phyloP scores from a whole-genome alignment of 2,329 filamentous ascomycete species.

The Thelonectria blattea region DNA sequence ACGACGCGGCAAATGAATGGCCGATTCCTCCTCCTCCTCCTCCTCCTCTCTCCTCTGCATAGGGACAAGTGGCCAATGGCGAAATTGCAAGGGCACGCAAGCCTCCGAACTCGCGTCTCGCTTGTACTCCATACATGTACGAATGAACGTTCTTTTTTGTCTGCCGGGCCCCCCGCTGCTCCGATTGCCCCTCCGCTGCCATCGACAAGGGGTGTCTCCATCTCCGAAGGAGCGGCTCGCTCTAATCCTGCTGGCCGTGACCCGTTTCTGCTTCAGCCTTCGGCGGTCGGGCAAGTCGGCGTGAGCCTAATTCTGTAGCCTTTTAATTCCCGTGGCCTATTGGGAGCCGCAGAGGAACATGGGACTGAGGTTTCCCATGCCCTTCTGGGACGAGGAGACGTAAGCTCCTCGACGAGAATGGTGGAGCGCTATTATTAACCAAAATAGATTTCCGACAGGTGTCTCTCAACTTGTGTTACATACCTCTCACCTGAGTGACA shows the following conservation, averaged over 20 bases:
- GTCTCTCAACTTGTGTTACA: neutral
- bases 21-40: conserved; percentile 11
- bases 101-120: conserved; percentile 20
- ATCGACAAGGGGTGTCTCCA: conserved; percentile 3
- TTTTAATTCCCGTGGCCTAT: conserved; percentile 1
- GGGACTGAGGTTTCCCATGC: neutral
- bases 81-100: conserved; percentile 20
- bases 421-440: conserved; percentile 15
- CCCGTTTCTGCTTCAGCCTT: neutral
- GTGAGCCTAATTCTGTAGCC: neutral
- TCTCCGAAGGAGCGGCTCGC: neutral
- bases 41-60: conserved; percentile 15
- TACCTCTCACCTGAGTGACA: neutral
- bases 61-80: conserved; percentile 9
- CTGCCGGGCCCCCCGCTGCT: conserved; percentile 20
- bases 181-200: conserved; percentile 12
- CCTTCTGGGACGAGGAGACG: conserved; percentile 4
- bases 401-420: neutral
- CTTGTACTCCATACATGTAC: conserved; percentile 5
- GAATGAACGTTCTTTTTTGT: neutral
- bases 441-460: conserved; percentile 18
- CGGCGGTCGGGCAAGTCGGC: neutral
- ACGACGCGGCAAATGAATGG: conserved; percentile 24
- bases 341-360: conserved; percentile 1
- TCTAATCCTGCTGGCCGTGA: neutral